phyloP scores from a whole-genome alignment of 2,329 filamentous ascomycete species.

The Phoma herbarum region DNA sequence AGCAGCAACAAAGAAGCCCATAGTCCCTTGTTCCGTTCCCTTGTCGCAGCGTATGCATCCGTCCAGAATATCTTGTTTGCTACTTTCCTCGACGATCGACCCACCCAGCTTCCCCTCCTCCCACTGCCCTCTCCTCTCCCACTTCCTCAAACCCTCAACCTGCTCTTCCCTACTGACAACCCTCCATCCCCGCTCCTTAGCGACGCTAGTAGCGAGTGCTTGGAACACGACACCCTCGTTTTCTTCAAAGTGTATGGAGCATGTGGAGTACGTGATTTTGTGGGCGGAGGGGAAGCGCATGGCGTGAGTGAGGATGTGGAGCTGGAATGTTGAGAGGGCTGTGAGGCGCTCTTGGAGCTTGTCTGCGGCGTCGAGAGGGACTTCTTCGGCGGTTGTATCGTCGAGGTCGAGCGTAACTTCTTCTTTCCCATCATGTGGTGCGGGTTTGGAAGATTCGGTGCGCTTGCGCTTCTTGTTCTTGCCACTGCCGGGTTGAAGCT shows the following conservation, averaged over 20 bases:
- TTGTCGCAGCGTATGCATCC: constrained; percentile 85
- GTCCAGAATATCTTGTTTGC: constrained; percentile 62
- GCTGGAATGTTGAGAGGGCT: constrained; percentile 82
- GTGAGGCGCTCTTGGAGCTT: constrained; percentile 65
- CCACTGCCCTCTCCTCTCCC: constrained; percentile 68
- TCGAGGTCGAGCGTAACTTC: constrained; percentile 37
- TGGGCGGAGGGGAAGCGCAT: constrained; percentile 74
- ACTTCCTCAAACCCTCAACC: constrained; percentile 76
- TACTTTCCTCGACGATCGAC: constrained; percentile 56
- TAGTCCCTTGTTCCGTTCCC: constrained; percentile 81
- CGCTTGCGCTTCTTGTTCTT: constrained; percentile 49
- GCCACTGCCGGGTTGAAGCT: constrained; percentile 13
- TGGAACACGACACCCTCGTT: constrained; percentile 85
- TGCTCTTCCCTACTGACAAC: constrained; percentile 77
- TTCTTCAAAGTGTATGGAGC: constrained; percentile 85
- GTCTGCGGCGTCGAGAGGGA: constrained; percentile 38
- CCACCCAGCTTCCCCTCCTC: constrained; percentile 51
- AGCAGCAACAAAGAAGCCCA: constrained; percentile 94
- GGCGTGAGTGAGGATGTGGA: constrained; percentile 82
- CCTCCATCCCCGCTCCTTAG: constrained; percentile 75
- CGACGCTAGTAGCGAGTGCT: constrained; percentile 73
- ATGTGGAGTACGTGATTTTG: constrained; percentile 91
- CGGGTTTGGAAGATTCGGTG: constrained; percentile 16
- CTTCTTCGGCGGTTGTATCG: constrained; percentile 51
- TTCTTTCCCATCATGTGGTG: constrained; percentile 1